Percentiles rank a stretch among this genome's conserved stretches.
Conservation (phyloP, 495 filamentous ascomycete genomes). For the Pseudotulostoma volvatum region DNA sequence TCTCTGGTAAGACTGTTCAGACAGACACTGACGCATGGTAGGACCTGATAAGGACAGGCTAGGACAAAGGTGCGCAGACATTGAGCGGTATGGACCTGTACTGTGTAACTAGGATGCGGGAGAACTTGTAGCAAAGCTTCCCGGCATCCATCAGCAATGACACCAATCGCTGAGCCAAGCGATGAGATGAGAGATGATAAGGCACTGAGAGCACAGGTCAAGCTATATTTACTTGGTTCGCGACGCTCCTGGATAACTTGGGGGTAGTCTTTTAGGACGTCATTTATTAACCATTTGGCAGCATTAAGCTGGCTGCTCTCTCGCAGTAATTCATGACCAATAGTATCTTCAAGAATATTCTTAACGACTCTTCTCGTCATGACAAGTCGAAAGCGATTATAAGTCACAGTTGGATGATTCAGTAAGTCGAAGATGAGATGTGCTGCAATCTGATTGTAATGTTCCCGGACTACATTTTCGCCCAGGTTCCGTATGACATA, state of each 20-base stretch:
- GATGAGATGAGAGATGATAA: slow-evolving; percentile 61
- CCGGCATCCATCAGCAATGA: slow-evolving; percentile 61
- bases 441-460: slow-evolving; percentile 62
- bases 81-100: slow-evolving; percentile 74
- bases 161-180: slow-evolving; percentile 64
- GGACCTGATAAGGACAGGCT: slow-evolving; percentile 77
- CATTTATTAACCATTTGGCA: slow-evolving; percentile 68
- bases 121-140: slow-evolving; percentile 83
- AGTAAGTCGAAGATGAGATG: slow-evolving; percentile 70
- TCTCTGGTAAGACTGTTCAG: slow-evolving; percentile 92
- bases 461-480: slow-evolving; percentile 57
- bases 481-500: slow-evolving; percentile 59
- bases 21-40: slow-evolving; percentile 84
- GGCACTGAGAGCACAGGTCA: slow-evolving; percentile 65
- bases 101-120: slow-evolving; percentile 89
- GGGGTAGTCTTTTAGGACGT: slow-evolving; percentile 85
- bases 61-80: slow-evolving; percentile 77
- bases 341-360: slow-evolving; percentile 65
- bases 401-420: slow-evolving; percentile 54
- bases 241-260: slow-evolving; percentile 81
- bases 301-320: slow-evolving; percentile 76
- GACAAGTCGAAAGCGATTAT: slow-evolving; percentile 77
- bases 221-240: slow-evolving; percentile 74
- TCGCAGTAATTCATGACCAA: slow-evolving; percentile 68
- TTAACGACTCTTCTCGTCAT: slow-evolving; percentile 75